These are phyloP conservation scores for Astragalus membranaceus DNA, from an alignment of 306 rosid genomes.

Conservation along the genomic window DNA sequence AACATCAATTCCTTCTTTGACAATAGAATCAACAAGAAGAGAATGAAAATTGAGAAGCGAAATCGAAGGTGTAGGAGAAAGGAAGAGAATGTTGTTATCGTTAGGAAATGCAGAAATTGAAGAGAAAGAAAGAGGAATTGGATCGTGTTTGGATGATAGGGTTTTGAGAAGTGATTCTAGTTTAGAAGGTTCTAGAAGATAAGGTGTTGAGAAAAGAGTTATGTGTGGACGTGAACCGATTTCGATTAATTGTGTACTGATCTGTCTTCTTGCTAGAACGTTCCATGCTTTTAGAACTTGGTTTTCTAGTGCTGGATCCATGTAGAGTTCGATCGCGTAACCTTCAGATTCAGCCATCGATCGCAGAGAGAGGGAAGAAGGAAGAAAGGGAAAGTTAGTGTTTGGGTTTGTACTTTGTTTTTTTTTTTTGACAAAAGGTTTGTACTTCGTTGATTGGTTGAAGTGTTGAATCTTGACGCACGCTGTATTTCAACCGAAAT, in stretches of 20 bases:
- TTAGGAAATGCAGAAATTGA: constrained; percentile 54
- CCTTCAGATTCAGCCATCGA: constrained; percentile 53
- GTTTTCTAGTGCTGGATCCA: constrained; percentile 90
- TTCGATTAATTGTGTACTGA: constrained; percentile 78
- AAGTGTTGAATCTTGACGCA: too few relatives aligned
- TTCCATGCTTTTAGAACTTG: constrained; percentile 97
- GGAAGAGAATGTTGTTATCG: constrained; percentile 66
- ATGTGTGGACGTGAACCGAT: constrained; percentile 95
- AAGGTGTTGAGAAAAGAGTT: constrained; percentile 67
- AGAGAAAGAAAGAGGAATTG: constrained; percentile 67
- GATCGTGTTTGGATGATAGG: constrained; percentile 60
- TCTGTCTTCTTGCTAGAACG: constrained; percentile 83
- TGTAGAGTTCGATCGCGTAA: constrained; percentile 83
- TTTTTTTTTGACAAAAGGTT: too few relatives aligned
- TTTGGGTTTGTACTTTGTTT: too few relatives aligned
- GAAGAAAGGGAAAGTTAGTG: too few relatives aligned
- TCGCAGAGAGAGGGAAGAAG: too few relatives aligned
- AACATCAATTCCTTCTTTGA: constrained; percentile 47
- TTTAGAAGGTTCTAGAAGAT: constrained; percentile 49
- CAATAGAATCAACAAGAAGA: constrained; percentile 57
- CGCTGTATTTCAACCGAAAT: too few relatives aligned
- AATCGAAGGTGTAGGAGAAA: constrained; percentile 74
- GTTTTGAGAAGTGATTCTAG: constrained; percentile 42
- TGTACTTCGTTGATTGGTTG: too few relatives aligned
- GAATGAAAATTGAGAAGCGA: constrained; percentile 76